phyloP scores from a whole-genome alignment of 2,329 filamentous ascomycete genomes.

The Coniella lustricola region DNA sequence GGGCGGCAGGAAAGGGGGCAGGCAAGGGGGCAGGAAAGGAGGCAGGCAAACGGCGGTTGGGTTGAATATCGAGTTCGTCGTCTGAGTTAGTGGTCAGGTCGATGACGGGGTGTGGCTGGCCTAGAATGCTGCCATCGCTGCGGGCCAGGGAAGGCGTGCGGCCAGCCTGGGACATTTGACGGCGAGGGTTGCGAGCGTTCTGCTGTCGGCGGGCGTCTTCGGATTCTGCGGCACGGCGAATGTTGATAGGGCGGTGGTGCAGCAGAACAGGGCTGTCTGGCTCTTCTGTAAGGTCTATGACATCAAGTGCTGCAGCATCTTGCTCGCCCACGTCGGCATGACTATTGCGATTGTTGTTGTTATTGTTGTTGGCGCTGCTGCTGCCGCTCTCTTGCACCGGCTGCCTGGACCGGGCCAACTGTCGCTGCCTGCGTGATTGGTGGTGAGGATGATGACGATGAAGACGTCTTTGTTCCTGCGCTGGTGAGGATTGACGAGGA shows the following conservation, averaged over 20 bases:
- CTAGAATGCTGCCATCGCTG: constrained; percentile 38
- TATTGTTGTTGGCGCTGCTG: too few relatives aligned
- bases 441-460: constrained; percentile 12
- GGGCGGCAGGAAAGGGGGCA: constrained; percentile 2
- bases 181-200: constrained; percentile 29
- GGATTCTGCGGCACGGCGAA: constrained; percentile 2
- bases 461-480: constrained; percentile 11
- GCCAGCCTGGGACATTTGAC: constrained; percentile 33
- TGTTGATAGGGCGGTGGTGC: constrained; percentile 4
- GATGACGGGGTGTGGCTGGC: constrained; percentile 32
- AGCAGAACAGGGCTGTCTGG: constrained; percentile 35
- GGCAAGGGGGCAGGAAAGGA: constrained; percentile 10
- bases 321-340: neutral
- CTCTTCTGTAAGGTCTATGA: constrained; percentile 46
- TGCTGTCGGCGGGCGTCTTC: neutral
- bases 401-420: neutral
- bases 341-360: too few relatives aligned
- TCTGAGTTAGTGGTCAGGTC: constrained; percentile 44
- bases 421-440: constrained; percentile 2
- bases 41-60: constrained; percentile 9
- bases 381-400: constrained; percentile 1
- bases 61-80: constrained; percentile 2
- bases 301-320: constrained; percentile 16
- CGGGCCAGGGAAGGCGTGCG: constrained; percentile 36
- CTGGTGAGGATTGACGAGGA: constrained; percentile 10